Base-by-base conservation (phyloP, 257 asterid genomes). In the Solanum stenotomum region DNA sequence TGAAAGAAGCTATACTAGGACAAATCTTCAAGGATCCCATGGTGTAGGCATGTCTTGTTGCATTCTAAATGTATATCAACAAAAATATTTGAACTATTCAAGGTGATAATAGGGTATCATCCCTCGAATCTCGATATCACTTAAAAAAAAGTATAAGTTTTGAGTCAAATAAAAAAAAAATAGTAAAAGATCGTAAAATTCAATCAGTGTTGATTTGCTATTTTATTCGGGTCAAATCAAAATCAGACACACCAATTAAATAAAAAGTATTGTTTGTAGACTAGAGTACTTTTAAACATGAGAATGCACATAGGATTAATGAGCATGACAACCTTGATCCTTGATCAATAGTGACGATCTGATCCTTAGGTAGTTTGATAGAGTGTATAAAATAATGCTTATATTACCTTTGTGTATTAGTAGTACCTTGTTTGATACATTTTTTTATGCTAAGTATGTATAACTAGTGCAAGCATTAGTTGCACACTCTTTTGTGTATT, bases 81-180 rank as follows among this genome's bases (percentile, higher is more conserved):
- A 63, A 63, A 63, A n/a, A 10, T 0, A 63, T 63, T 23, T 23
- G 70, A 63, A 63, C 25, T 63, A 63, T 63, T 4, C 14, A 16
- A 33, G 25, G 11, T 31, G 40, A 71, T 71, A 33, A 71, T 16
- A 33, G 3, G 8, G 10, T 33, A 18, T 72, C 11, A 31, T 72
- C 4, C 11, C 11, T 7, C 25, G 1, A 22, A 3, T 12, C 0
- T 67, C 0, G 23, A 6, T 3, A 3, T 65, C 4, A 65, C 8
- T 61, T 1, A 8, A 61, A n/a, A 10, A n/a, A 10, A 5, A 1
- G 13, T n/a, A 44, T 20, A 65, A 65, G 16, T 12, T 63, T 1
- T 10, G 1, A n/a, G 0, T 2, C 8, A 10, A 2, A 63, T 61
- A 0, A 59, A 59, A 22, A 22, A n/a, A 22, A 8, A 1, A 0